Percentiles rank a stretch among this genome's conserved stretches.
phyloP scores from a whole-genome alignment of 2,329 filamentous ascomycete genomes.

The Cryphonectria naterciae region DNA sequence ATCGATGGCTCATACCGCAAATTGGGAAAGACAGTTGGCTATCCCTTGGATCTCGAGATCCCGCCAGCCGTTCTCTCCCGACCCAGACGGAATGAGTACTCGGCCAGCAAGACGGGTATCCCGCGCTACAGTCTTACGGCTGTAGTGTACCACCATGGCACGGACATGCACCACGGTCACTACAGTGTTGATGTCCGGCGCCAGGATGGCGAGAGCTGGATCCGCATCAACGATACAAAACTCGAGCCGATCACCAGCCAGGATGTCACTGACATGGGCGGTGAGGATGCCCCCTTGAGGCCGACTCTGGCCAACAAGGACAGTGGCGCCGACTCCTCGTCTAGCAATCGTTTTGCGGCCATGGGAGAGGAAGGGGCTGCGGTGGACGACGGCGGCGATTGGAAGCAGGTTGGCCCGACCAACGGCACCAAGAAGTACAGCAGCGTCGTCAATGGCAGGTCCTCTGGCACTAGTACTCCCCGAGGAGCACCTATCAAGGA shows the following conservation, averaged over 20 bases:
- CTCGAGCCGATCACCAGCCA: conserved; percentile 84
- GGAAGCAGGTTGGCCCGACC: conserved; percentile 76
- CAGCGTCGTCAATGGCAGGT: conserved; percentile 67
- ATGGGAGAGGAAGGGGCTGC: conserved; percentile 69
- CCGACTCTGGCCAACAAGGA: conserved; percentile 70
- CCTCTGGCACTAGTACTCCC: conserved; percentile 53
- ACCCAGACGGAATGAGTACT: conserved; percentile 61
- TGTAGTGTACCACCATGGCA: conserved; percentile 96
- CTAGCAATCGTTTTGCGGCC: conserved; percentile 73
- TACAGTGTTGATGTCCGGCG: conserved; percentile 97
- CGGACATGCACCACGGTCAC: conserved; percentile 93
- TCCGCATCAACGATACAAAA: conserved; percentile 91
- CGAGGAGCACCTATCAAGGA: conserved; percentile 64
- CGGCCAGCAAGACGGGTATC: conserved; percentile 45
- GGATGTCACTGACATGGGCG: conserved; percentile 84
- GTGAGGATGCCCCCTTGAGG: conserved; percentile 73
- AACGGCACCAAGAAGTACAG: conserved; percentile 80
- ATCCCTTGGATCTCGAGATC: conserved; percentile 92
- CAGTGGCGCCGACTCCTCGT: conserved; percentile 47
- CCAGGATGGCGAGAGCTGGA: conserved; percentile 94
- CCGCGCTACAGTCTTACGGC: conserved; percentile 86
- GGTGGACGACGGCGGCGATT: conserved; percentile 65
- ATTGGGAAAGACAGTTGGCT: conserved; percentile 98
- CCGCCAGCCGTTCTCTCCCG: conserved; percentile 86
- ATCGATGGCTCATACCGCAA: conserved; percentile 77